A percentile compares a stretch with the other conserved stretches of the same genome.
These are phyloP conservation scores for Amphicarpaea edgeworthii DNA, from an alignment of 306 rosid species.

Conservation along the genomic window DNA sequence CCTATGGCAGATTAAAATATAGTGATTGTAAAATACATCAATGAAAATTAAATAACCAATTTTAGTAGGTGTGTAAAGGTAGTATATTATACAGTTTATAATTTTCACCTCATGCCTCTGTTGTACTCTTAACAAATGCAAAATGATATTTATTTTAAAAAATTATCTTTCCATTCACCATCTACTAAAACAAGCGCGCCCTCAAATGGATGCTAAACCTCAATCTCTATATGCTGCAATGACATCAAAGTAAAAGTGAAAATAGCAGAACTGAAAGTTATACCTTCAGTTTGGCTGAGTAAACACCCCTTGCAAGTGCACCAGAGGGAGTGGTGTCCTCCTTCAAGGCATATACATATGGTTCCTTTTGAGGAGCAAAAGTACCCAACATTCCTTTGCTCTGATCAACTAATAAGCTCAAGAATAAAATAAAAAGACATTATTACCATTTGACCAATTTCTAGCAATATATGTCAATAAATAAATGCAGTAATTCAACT, in stretches of 20 bases:
- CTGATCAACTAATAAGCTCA: conserved; percentile 75
- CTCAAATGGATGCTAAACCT: conserved; percentile 8
- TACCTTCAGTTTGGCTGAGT: conserved; percentile 89
- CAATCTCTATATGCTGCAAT: background rate
- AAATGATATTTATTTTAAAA: background rate
- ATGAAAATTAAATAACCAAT: conserved; percentile 1
- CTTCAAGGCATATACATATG: conserved; percentile 71
- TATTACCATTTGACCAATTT: background rate
- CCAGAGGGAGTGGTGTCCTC: conserved; percentile 96
- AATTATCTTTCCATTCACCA: background rate
- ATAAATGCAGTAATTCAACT: conserved; percentile 7
- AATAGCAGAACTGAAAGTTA: background rate
- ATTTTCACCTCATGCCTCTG: background rate
- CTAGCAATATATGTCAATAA: background rate
- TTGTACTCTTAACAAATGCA: background rate
- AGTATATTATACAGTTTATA: background rate
- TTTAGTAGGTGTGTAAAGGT: background rate
- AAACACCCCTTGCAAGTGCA: conserved; percentile 84
- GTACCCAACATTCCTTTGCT: conserved; percentile 95
- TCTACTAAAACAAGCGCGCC: conserved; percentile 2
- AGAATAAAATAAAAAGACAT: conserved; percentile 2
- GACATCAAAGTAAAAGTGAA: background rate
- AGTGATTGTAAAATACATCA: background rate
- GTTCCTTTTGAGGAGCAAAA: conserved; percentile 85
- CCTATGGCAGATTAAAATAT: conserved; percentile 17